Percentiles rank a stretch among this genome's conserved stretches.
Evolutionary conservation across 2,329 filamentous ascomycete genomes (phyloP).

Genomic region (Monosporascus sp.): DNA sequence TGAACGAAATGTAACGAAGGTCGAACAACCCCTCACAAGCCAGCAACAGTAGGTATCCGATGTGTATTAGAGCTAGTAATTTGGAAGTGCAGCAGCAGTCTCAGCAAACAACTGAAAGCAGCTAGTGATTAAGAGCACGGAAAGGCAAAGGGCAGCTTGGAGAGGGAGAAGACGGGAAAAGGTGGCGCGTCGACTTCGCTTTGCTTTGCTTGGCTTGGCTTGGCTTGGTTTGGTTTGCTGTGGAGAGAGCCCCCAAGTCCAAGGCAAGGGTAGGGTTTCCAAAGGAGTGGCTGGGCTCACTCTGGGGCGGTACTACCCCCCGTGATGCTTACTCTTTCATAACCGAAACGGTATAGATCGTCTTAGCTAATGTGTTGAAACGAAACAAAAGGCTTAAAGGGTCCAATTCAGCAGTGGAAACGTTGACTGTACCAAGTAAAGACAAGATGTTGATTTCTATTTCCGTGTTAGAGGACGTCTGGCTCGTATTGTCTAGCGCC

Average conservation of each 20-base stretch:
- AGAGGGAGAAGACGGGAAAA: conserved; percentile 2
- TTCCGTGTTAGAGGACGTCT: too few species aligned
- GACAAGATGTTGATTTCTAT: too few species aligned
- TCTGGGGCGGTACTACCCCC: background rate
- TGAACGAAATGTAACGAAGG: background rate
- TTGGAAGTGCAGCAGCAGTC: background rate
- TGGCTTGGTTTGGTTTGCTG: conserved; percentile 1
- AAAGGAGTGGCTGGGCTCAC: conserved; percentile 1
- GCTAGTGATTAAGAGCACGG: background rate
- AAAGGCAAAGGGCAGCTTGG: background rate
- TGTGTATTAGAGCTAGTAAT: background rate
- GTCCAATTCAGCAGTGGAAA: background rate
- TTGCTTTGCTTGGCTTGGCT: conserved; percentile 1
- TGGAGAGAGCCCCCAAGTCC: background rate
- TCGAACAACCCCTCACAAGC: background rate
- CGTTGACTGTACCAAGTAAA: too few species aligned
- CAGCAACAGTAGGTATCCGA: background rate
- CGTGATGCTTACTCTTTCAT: background rate
- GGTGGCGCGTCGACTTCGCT: conserved; percentile 6
- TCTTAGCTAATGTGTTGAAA: background rate
- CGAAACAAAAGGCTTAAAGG: background rate
- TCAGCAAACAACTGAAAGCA: conserved; percentile 2
- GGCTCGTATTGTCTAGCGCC: too few species aligned
- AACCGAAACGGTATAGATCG: background rate
- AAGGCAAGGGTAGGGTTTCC: background rate